Conservation (phyloP, 2,329 filamentous ascomycete species). For the Pyrenophora seminiperda region DNA sequence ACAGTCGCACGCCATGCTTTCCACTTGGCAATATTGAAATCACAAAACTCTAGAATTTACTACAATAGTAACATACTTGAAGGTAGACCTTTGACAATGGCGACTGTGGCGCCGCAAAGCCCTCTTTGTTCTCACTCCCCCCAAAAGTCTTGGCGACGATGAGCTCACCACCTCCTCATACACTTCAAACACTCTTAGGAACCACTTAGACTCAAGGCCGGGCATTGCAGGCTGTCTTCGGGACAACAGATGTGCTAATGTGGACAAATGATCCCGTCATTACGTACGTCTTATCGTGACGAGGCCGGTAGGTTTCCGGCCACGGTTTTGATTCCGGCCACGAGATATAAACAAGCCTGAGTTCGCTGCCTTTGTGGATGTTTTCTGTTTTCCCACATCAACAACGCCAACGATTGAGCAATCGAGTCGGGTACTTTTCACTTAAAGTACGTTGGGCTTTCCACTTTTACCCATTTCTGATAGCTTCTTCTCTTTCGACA, state of each 20-base stretch:
- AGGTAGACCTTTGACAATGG: no score
- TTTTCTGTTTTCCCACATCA: conserved; percentile 10
- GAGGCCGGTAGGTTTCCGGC: conserved; percentile 43
- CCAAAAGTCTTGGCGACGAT: conserved; percentile 23
- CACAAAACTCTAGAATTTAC: no score
- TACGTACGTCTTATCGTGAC: conserved; percentile 46
- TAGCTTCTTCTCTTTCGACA: conserved; percentile 45
- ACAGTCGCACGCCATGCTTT: no score
- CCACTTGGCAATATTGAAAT: no score
- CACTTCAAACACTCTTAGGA: neutral
- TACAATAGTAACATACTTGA: no score
- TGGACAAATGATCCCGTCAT: conserved; percentile 38
- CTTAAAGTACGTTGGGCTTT: no score
- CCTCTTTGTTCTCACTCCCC: conserved; percentile 1
- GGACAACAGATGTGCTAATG: conserved; percentile 17
- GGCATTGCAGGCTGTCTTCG: conserved; percentile 15
- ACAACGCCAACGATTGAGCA: conserved; percentile 11
- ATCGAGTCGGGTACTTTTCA: conserved; percentile 3
- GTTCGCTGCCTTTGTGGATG: conserved; percentile 15
- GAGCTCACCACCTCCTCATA: conserved; percentile 11
- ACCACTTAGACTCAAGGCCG: conserved; percentile 4
- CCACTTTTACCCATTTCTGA: conserved; percentile 1
- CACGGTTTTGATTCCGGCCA: conserved; percentile 44
- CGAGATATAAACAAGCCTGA: conserved; percentile 42
- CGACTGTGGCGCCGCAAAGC: neutral